Evolutionary conservation across 2,329 filamentous ascomycete species (phyloP), one percentile per base, ranked within the genome.

Genomic region (Xylaria sp.): DNA sequence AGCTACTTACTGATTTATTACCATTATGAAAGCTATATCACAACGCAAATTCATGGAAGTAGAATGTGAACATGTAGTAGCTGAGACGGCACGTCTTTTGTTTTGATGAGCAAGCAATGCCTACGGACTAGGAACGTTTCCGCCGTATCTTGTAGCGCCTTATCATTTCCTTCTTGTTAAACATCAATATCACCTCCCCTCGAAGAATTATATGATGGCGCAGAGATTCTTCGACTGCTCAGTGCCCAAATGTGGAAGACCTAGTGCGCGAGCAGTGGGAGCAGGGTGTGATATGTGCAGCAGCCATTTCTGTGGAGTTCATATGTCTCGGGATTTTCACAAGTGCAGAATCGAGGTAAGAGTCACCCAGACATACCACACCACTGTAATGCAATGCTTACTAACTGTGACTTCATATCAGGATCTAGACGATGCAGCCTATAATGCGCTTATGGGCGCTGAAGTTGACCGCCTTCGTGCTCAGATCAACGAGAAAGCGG

Each of bases 401-500:
- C 7, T 35, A 35, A 37, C 44, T 37, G 23, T 25, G 19, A 38
- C 31, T 35, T 21, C 7, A 35, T 23, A 38, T 27, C 5, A 63
- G 51, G 38, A n/a, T 38, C 17, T 63, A 46, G 61, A 66, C 40
- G 61, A 66, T 49, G 54, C 58, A 38, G 53, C 64, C 37, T 67
- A 56, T 15, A 17, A 5, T 8, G 38, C 54, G 52, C 61, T 58
- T n/a, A 58, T 67, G 10, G 25, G 38, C 17, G 44, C 9, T n/a
- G 65, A 67, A 49, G 64, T 66, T 27, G 43, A 37, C 21, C 31
- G 57, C 33, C 63, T 69, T 17, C 54, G 61, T 3, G 58, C 63
- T 40, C 56, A 17, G 52, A 68, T 68, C 49, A 64, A 67, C 59
- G 63, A 63, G 4, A 29, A 41, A n/a, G 67, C 66, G n/a, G 63